A percentile compares a stretch with the other conserved stretches of the same genome.
Conservation (phyloP, 208 protist genomes). For the Perkinsela sp. region DNA sequence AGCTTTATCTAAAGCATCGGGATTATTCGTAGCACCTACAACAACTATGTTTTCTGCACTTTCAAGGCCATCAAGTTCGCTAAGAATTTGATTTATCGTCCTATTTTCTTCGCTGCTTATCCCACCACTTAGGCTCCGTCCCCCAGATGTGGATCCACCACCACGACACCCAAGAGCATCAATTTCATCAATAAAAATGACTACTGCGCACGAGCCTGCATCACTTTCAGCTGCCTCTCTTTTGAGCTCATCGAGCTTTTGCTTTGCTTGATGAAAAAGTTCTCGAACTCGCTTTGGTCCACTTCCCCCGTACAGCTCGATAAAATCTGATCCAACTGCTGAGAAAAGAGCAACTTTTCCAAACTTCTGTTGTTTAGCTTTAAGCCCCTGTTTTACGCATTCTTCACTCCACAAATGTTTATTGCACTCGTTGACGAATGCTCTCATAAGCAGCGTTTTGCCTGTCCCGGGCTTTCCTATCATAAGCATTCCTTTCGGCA, state of each 20-base stretch:
- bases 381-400: neutral
- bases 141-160: conserved; percentile 11
- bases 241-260: neutral
- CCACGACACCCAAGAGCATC: conserved; percentile 81
- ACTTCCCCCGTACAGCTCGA: conserved; percentile 87
- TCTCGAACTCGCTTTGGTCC: conserved; percentile 78
- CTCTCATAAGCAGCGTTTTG: conserved; percentile 85
- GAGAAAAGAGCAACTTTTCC: conserved; percentile 59
- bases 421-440: conserved; percentile 75
- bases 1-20: conserved; percentile 73
- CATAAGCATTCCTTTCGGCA: conserved; percentile 81
- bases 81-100: conserved; percentile 86
- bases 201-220: conserved; percentile 52
- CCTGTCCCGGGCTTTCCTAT: conserved; percentile 87
- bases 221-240: conserved; percentile 7
- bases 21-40: conserved; percentile 86
- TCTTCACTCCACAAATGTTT: conserved; percentile 9
- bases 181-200: conserved; percentile 96
- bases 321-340: conserved; percentile 82
- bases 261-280: conserved; percentile 72
- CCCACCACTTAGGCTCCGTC: conserved; percentile 40
- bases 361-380: neutral
- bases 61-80: conserved; percentile 75
- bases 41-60: conserved; percentile 78
- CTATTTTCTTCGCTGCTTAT: conserved; percentile 69